Base-by-base conservation (phyloP, 306 rosid species). In the Quercus parvula region DNA sequence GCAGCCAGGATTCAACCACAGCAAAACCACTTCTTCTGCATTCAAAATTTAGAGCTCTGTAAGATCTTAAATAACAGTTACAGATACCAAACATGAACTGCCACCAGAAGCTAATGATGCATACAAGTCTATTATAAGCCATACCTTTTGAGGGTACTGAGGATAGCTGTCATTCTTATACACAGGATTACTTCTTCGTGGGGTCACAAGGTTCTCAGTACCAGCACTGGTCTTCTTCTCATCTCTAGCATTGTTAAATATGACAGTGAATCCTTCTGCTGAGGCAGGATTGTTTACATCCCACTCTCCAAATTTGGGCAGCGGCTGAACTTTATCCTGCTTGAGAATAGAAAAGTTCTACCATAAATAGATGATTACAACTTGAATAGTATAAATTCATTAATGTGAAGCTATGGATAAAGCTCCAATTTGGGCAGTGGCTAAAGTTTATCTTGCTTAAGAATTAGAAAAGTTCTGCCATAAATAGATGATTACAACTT, bases 221-320 rank as follows among this genome's bases (percentile, higher is more conserved):
- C 82, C 49, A 24, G 58, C 61, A 25, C 59, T 87, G 31, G 90
- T 84, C 86, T 90, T 94, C 90, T 92, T 94, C 85, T 94, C 97
- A 77, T 92, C 92, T 82, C 98, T 88, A 28, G 97, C 97, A 78
- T 89, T 90, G 77, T 89, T 94, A 86, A 94, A 94, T 83, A 92
- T 94, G 27, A 94, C 91, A 4, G 97, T 92, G 78, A 87, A 94
- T 70, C 96, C 97, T 88, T 92, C 98, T 0, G 98, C 96, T 38
- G 97, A 85, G 12, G 98, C 94, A 12, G 98, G 98, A 75, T 91
- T 86, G 56, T 89, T 91, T 54, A 94, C 98, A 84, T 90, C 96
- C 98, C 98, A 94, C 82, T 91, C 95, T 2, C 98, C 98, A 72
- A 94, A 94, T 82, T 92, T 92, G 1, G 98, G 98, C 81, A 94